Evolutionary conservation across 208 protist genomes (phyloP).

Genomic region (Borovskyia barvae): DNA sequence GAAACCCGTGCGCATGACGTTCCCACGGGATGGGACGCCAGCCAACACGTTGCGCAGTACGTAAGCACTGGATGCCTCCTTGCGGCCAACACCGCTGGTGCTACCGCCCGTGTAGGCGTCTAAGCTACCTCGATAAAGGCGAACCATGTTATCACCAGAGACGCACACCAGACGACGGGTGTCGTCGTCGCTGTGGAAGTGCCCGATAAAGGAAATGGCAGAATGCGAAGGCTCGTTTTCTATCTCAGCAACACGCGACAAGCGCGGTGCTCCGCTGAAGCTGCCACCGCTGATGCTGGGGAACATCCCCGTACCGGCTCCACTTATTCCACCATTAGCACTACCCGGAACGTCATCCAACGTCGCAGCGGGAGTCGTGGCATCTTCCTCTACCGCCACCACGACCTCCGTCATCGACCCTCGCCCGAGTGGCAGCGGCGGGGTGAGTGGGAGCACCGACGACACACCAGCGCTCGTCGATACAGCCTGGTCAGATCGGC

Average conservation of each 20-base stretch:
- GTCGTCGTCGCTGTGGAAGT: constrained; percentile 69
- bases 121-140: constrained; percentile 65
- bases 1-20: constrained; percentile 58
- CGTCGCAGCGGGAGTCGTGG: background rate
- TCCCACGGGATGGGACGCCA: constrained; percentile 60
- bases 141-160: constrained; percentile 82
- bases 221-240: constrained; percentile 77
- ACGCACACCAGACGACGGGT: constrained; percentile 68
- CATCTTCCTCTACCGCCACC: background rate
- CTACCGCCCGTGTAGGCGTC: constrained; percentile 28
- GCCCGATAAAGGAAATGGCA: constrained; percentile 57
- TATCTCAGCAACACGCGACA: constrained; percentile 33
- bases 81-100: too few relatives aligned
- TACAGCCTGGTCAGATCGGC: constrained; percentile 51
- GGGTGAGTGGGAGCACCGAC: background rate
- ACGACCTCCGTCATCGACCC: background rate
- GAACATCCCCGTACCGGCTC: background rate
- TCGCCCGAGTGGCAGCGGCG: background rate
- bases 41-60: constrained; percentile 70
- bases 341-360: background rate
- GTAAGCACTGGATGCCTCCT: constrained; percentile 38
- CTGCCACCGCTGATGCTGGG: background rate
- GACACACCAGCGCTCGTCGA: constrained; percentile 7
- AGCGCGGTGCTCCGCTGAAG: constrained; percentile 10
- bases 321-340: background rate